Evolutionary conservation across 2,329 filamentous ascomycete genomes (phyloP), one percentile per base, ranked within the genome.

Genomic region (Fusarium dimerum): DNA sequence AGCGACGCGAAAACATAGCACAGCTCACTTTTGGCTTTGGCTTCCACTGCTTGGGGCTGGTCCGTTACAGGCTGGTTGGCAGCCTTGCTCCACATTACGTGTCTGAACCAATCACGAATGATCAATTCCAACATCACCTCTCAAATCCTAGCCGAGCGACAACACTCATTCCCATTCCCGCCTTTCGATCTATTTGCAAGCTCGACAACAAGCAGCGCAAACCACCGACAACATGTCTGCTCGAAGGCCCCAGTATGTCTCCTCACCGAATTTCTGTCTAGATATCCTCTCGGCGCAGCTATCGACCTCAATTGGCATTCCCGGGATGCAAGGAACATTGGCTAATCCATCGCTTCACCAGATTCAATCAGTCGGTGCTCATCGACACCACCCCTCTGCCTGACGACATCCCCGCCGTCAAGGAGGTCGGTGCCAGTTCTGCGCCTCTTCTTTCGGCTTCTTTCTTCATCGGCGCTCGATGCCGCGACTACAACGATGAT

Each of bases 381-480:
- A 84, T 94, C 80, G 94, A 99, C 82, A 94, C 90, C 70, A 96
- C 94, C 65, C 93, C 94, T 68, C 89, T 99, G 69, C 94, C 94
- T 62, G 87, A 90, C 71, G 82, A 88, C 68, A 92, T 99, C 74
- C 94, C 94, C 68, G 87, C 90, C 71, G 94, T 99, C 73, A 84
- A 90, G 75, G 94, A 99, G 78, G 85, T 99, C 63, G 94, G 94
- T 68, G 85, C 91, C 69, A 96, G 88, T 68, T 97, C 93, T 52
- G 94, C 92, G 39, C 94, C 94, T 50, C 83, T 99, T 42, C 80
- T 96, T 54, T 96, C 90, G 61, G 94, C 94, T 32, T 86, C 91
- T 47, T 99, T 90, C 83, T 99, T 97, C 75, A 99, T 99, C 71
- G 94, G 94, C 59, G 92, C 92, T 63, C 88, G 93, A 70, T 99